These are phyloP conservation scores for Pseudogymnoascus sp. DNA, from an alignment of 2,329 filamentous ascomycete genomes.

Conservation along the genomic window DNA sequence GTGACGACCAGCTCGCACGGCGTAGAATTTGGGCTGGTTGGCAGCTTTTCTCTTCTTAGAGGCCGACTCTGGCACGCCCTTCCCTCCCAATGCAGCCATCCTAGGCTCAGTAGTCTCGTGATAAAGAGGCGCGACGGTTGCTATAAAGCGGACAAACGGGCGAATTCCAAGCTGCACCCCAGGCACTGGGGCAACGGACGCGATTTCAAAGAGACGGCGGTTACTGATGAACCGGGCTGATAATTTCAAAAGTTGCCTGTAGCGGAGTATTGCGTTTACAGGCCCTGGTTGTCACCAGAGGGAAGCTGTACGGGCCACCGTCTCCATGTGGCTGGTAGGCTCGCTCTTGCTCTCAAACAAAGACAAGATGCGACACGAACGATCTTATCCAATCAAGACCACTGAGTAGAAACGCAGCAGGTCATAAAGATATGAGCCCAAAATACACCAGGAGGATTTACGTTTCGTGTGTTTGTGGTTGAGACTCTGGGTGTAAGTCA, in stretches of 20 bases:
- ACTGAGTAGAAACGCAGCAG: not conserved
- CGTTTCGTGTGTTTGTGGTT: not conserved
- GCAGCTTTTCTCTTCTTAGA: constrained; percentile 26
- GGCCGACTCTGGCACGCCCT: not conserved
- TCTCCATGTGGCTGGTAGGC: constrained; percentile 5
- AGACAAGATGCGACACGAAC: not conserved
- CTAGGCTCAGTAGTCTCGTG: not conserved
- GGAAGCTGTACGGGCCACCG: not conserved
- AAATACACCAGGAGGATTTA: not conserved
- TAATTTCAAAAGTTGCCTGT: constrained; percentile 7
- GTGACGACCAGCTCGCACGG: constrained; percentile 49
- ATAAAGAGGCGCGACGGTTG: not conserved
- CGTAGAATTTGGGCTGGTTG: constrained; percentile 50
- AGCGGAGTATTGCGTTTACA: not conserved
- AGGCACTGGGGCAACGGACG: not conserved
- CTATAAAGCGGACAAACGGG: not conserved
- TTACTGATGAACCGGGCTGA: not conserved
- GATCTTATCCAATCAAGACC: constrained; percentile 6
- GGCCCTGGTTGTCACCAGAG: constrained; percentile 9
- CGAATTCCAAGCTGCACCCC: not conserved
- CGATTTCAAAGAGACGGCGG: constrained; percentile 1
- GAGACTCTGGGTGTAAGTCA: not conserved
- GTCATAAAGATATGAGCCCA: not conserved
- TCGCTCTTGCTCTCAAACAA: not conserved
- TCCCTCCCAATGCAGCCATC: not conserved